Evolutionary conservation across 192 early-diverging fungal genomes (phyloP), one percentile per base, ranked within the genome.

Genomic region (Coemansia sp.): DNA sequence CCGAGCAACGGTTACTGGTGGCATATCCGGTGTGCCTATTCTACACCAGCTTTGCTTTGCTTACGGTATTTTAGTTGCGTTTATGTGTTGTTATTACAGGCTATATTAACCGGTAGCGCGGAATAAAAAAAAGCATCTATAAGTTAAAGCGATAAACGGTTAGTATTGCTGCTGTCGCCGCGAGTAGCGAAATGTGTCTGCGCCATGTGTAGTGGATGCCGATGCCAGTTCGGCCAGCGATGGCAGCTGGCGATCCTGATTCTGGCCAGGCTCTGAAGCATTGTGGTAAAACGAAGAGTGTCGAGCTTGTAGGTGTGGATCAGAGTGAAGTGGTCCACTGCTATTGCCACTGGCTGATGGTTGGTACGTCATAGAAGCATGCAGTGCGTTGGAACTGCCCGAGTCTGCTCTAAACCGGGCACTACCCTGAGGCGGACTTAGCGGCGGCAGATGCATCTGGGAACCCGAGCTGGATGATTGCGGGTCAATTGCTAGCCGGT

Each of bases 1-100:
- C 72, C 19, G 91, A 98, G 49, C 96, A 98, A 74, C 81, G 92
- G 56, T 80, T 94, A 52, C 80, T 98, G 28, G 92, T 98, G 9
- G 94, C 94, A 18, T 98, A 98, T 46, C 96, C 96, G 5, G 86
- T 98, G 6, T 84, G 85, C 7, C 79, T 98, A 45, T 83, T 98
- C 37, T 98, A 98, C 57, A 86, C 86, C 15, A 92, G 91, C 46
- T 98, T 97, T 79, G 94, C 94, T 8, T 68, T 95, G 31, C 84
- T 98, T 72, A 91, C 94, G 3, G 84, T 93, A 3, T 96, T 97
- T 54, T 91, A 83, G 77, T 18, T 18, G 12, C 2, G 38, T 39
- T n/a, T 10, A n/a, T 39, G 12, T 10, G 38, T 26, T 10, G 38
- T 26, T 26, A 26, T 26, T 4, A 26, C 23, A 26, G 23, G 23